Evolutionary conservation across 2,329 filamentous ascomycete species (phyloP).

Genomic region (Calonectria honghensis): DNA sequence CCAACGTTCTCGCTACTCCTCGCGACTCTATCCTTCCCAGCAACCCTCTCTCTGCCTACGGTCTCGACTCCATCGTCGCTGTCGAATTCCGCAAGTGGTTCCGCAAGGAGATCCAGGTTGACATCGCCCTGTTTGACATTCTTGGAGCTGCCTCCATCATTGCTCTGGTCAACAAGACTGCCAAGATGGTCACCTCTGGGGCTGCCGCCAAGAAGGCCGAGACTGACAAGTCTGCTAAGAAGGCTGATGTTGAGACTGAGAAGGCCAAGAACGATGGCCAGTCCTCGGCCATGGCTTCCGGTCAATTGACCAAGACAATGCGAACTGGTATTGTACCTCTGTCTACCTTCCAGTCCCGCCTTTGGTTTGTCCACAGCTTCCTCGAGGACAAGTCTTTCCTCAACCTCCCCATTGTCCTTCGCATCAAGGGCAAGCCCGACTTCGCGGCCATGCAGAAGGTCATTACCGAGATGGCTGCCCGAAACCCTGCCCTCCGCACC

Average conservation of each 20-base stretch:
- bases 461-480: slow-evolving; percentile 47
- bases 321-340: slow-evolving; percentile 43
- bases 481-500: slow-evolving; percentile 50
- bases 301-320: slow-evolving; percentile 46
- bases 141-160: slow-evolving; percentile 47
- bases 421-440: slow-evolving; percentile 51
- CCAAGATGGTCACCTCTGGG: slow-evolving; percentile 46
- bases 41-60: slow-evolving; percentile 51
- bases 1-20: slow-evolving; percentile 36
- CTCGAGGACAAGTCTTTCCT: slow-evolving; percentile 52
- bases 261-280: slow-evolving; percentile 32
- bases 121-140: slow-evolving; percentile 54
- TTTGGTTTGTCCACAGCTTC: slow-evolving; percentile 55
- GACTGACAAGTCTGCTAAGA: slow-evolving; percentile 45
- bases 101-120: slow-evolving; percentile 49
- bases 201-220: slow-evolving; percentile 41
- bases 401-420: slow-evolving; percentile 51
- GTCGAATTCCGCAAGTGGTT: slow-evolving; percentile 55
- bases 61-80: slow-evolving; percentile 54
- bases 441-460: slow-evolving; percentile 43
- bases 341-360: slow-evolving; percentile 53
- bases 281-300: slow-evolving; percentile 49
- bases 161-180: slow-evolving; percentile 49
- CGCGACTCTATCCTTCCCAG: slow-evolving; percentile 51
- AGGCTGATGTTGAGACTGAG: slow-evolving; percentile 33